Base-by-base conservation (phyloP, 169 alveolate genomes). In the Cryptosporidium parvum region DNA sequence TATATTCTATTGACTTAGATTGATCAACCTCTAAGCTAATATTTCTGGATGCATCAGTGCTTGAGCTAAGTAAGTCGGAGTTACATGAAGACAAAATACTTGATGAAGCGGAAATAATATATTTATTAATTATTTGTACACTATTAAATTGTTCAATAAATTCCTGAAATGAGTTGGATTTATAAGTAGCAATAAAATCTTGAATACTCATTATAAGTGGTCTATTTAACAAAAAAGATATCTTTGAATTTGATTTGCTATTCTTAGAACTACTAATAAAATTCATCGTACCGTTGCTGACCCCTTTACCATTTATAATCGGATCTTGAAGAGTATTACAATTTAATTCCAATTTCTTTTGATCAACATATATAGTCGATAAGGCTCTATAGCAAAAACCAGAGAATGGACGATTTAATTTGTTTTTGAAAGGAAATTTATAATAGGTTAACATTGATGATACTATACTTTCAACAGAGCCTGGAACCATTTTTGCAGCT, bases 401-500 rank as follows among this genome's bases (percentile, higher is more conserved):
- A 44, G 89, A 80, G 44, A 45, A 80, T 39, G 89, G 75, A 14
- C 68, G 59, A 31, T 35, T 39, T 2, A 80, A 39, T 56, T 80
- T 59, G 48, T 42, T 80, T 51, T 42, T 73, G 23, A 52, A 73
- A 26, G 86, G 86, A 31, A 80, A 29, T 45, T 65, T 65, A 31
- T 80, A 65, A 62, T 62, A 65, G 0, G 65, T 44, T 5, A 80
- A 26, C 75, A 80, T 80, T 6, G 89, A 62, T 21, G 89, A 59
- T 2, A 80, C 18, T 7, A 80, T 62, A 23, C 70, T 86, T 42
- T 92, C 94, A 2, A 92, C 91, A 8, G 94, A 86, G 4, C 91
- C 69, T 8, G 95, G 95, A 12, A 91, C 86, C 58, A 92, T 86
- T 71, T 91, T 92, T 5, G 92, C 93, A 12, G 93, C 93, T 26